A percentile compares a stretch with the other conserved stretches of the same genome.
phyloP scores from a whole-genome alignment of 2,329 filamentous ascomycete species.

The Alternaria tenuissima region DNA sequence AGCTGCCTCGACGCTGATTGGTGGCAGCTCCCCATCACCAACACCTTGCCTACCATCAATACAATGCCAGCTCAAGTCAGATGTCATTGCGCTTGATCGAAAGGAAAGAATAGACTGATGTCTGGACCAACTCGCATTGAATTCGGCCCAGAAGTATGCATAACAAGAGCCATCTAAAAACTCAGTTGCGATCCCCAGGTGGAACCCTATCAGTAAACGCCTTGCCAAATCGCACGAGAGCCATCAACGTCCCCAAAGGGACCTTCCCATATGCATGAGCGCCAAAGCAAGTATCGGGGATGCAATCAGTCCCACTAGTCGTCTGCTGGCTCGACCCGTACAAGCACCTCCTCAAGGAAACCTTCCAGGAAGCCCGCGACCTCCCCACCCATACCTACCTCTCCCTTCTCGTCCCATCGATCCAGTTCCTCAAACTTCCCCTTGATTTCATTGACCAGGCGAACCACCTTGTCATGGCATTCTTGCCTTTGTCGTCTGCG shows the following conservation, averaged over 20 bases:
- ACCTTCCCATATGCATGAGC: not conserved
- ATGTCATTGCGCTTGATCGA: not conserved
- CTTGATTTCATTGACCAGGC: constrained; percentile 82
- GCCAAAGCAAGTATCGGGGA: not conserved
- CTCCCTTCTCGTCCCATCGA: constrained; percentile 81
- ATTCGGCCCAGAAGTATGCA: not conserved
- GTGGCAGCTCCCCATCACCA: constrained; percentile 1
- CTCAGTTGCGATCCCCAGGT: not conserved
- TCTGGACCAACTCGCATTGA: not conserved
- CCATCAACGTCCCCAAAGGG: not conserved
- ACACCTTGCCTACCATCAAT: not conserved
- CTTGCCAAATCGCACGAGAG: constrained; percentile 7
- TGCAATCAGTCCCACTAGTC: constrained; percentile 54
- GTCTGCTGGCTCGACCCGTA: constrained; percentile 87
- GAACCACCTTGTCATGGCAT: constrained; percentile 82
- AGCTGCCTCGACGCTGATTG: constrained; percentile 22
- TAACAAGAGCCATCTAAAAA: not conserved
- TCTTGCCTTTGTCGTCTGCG: constrained; percentile 56
- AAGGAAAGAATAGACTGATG: not conserved
- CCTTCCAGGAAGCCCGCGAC: constrained; percentile 90
- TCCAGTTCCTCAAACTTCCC: constrained; percentile 91
- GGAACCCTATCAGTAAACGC: constrained; percentile 4
- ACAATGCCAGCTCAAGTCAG: not conserved
- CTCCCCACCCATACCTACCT: constrained; percentile 92
- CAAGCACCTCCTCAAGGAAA: constrained; percentile 90